Percentiles rank a stretch among this genome's conserved stretches.
These are phyloP conservation scores for Asterochloris erici DNA, from an alignment of 139 green algal species.

Conservation along the genomic window DNA sequence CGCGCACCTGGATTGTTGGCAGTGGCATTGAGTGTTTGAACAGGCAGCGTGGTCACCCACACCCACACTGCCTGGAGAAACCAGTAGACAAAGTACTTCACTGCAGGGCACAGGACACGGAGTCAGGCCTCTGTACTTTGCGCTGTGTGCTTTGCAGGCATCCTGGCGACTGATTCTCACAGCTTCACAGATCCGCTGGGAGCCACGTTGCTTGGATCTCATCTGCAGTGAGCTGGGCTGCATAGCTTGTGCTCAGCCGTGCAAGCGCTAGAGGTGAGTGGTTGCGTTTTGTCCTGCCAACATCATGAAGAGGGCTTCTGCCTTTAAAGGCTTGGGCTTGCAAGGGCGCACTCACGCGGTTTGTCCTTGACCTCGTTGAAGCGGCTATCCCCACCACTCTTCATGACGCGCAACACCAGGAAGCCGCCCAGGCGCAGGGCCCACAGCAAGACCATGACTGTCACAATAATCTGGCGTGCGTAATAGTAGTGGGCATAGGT, in stretches of 20 bases:
- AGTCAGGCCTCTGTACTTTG: too few relatives aligned
- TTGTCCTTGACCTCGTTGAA: slow-evolving; percentile 77
- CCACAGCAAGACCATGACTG: slow-evolving; percentile 68
- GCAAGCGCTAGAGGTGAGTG: too few relatives aligned
- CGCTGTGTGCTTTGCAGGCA: too few relatives aligned
- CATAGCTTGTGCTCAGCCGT: too few relatives aligned
- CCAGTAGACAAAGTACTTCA: slow-evolving; percentile 20
- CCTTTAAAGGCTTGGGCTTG: too few relatives aligned
- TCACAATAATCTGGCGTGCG: slow-evolving; percentile 42
- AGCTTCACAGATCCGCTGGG: too few relatives aligned
- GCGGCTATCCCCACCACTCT: slow-evolving; percentile 65
- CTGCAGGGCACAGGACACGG: neutral
- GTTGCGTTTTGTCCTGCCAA: too few relatives aligned
- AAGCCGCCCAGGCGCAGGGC: slow-evolving; percentile 67
- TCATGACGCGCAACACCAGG: slow-evolving; percentile 64
- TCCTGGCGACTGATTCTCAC: too few relatives aligned
- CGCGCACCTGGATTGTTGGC: slow-evolving; percentile 19
- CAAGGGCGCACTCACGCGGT: slow-evolving; percentile 31
- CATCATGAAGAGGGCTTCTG: too few relatives aligned
- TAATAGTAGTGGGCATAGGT: slow-evolving; percentile 22
- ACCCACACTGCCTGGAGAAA: slow-evolving; percentile 80
- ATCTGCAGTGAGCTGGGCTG: too few relatives aligned
- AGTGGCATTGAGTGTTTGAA: slow-evolving; percentile 65
- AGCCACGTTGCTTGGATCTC: too few relatives aligned
- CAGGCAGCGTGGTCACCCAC: slow-evolving; percentile 62